phyloP scores from a whole-genome alignment of 768 basidiomycete species.

The Strobilomyces echinocephalus region DNA sequence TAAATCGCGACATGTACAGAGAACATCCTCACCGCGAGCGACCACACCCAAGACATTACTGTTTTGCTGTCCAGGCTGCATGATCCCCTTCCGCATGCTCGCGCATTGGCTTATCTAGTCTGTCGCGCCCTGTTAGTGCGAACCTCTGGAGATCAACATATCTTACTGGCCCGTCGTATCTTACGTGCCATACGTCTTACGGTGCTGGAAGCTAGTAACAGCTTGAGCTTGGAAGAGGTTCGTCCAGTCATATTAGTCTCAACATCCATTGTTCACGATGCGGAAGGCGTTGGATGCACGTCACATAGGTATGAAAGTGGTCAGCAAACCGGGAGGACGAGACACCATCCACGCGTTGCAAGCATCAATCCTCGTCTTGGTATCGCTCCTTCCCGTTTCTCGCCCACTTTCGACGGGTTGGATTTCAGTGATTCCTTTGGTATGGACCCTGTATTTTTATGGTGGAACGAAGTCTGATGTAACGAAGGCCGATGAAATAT shows the following conservation, averaged over 20 bases:
- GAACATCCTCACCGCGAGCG: constrained; percentile 55
- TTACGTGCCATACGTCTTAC: constrained; percentile 45
- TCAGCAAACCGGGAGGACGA: constrained; percentile 57
- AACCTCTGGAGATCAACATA: constrained; percentile 53
- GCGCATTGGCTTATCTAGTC: constrained; percentile 57
- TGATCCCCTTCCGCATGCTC: constrained; percentile 46
- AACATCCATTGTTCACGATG: constrained; percentile 1
- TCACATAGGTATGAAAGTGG: constrained; percentile 44
- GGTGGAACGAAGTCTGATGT: neutral
- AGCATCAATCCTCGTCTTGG: constrained; percentile 46
- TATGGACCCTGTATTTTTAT: constrained; percentile 19
- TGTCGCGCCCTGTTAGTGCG: constrained; percentile 55
- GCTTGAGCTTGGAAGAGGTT: constrained; percentile 29
- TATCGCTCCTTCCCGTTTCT: constrained; percentile 50
- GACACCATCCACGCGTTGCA: constrained; percentile 55
- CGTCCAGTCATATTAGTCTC: constrained; percentile 2
- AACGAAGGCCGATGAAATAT: constrained; percentile 14
- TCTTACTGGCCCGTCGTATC: constrained; percentile 48
- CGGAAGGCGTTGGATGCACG: constrained; percentile 42
- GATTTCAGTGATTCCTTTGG: constrained; percentile 38
- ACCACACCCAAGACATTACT: constrained; percentile 40
- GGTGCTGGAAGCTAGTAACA: constrained; percentile 42
- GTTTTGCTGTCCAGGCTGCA: constrained; percentile 50
- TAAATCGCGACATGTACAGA: constrained; percentile 36
- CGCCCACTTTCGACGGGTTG: constrained; percentile 37